phyloP scores from a whole-genome alignment of 495 filamentous ascomycete genomes.

The Pseudoneurospora amorphoporcata region DNA sequence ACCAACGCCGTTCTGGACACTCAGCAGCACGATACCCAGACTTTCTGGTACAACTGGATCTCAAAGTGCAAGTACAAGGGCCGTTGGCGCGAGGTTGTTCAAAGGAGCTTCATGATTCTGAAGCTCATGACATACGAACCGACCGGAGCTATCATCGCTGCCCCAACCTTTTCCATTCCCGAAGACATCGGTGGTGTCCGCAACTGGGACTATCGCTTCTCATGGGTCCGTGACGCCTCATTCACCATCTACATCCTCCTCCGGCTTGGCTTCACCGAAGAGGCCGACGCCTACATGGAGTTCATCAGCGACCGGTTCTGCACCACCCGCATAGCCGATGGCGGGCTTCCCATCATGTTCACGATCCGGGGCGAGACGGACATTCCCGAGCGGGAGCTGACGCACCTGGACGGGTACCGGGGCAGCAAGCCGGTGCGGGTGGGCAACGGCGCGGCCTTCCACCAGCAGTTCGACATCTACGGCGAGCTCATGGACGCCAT shows the following conservation, averaged over 20 bases:
- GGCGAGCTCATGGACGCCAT: conserved; percentile 67
- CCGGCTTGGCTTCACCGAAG: conserved; percentile 60
- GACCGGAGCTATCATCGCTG: conserved; percentile 39
- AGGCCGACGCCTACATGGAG: conserved; percentile 63
- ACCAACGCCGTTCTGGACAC: conserved; percentile 42
- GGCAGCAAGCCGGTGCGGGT: conserved; percentile 60
- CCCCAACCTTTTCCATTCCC: conserved; percentile 53
- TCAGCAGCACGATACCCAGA: conserved; percentile 54
- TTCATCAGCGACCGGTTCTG: conserved; percentile 61
- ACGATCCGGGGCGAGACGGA: conserved; percentile 62
- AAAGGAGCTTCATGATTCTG: conserved; percentile 56
- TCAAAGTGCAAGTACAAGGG: conserved; percentile 58
- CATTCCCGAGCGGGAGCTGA: conserved; percentile 55
- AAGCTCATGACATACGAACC: conserved; percentile 61
- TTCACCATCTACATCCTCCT: conserved; percentile 70
- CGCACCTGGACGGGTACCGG: conserved; percentile 58
- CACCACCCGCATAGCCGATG: conserved; percentile 32
- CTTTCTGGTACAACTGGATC: conserved; percentile 63
- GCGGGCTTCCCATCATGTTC: conserved; percentile 67
- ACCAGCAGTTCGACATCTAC: conserved; percentile 67
- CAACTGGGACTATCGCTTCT: conserved; percentile 73
- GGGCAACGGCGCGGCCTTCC: conserved; percentile 63
- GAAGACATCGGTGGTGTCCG: conserved; percentile 58
- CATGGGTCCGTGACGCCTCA: conserved; percentile 63
- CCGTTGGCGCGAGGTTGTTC: conserved; percentile 57